Percentiles rank a stretch among this genome's conserved stretches.
Conservation (phyloP, 176 grass and related monocot genomes). For the Zoysia pacifica region DNA sequence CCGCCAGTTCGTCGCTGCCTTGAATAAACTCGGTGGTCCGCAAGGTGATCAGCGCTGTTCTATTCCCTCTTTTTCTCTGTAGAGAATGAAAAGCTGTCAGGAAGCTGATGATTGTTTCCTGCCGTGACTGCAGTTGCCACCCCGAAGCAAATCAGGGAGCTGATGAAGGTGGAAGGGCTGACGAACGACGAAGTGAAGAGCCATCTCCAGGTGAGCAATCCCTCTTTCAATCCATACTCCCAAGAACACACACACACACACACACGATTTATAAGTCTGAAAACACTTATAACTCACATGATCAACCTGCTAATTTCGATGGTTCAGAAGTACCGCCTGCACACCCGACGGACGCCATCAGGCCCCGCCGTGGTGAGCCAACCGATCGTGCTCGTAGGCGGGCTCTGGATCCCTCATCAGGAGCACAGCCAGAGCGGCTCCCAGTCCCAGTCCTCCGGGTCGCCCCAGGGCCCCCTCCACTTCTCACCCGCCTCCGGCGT, state of each 20-base stretch:
- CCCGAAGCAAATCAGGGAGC: constrained; percentile 93
- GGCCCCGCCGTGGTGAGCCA: constrained; percentile 29
- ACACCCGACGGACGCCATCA: constrained; percentile 56
- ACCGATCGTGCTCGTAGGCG: constrained; percentile 50
- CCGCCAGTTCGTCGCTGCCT: constrained; percentile 65
- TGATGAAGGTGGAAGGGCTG: constrained; percentile 94
- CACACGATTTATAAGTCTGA: no score
- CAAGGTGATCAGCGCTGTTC: constrained; percentile 57
- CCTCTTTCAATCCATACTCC: not conserved
- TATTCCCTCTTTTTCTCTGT: not conserved
- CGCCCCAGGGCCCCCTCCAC: constrained; percentile 69
- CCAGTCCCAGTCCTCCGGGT: constrained; percentile 55
- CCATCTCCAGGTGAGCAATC: constrained; percentile 85
- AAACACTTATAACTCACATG: constrained; percentile 3
- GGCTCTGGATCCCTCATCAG: constrained; percentile 51
- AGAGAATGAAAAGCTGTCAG: not conserved
- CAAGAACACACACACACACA: not conserved
- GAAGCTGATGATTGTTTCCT: not conserved
- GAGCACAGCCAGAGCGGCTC: constrained; percentile 57
- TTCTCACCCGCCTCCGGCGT: constrained; percentile 46
- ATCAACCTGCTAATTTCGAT: constrained; percentile 11
- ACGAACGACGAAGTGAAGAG: constrained; percentile 99
- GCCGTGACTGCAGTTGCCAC: constrained; percentile 73
- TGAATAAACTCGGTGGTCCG: constrained; percentile 74
- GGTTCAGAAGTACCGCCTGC: constrained; percentile 90